A percentile compares a stretch with the other conserved stretches of the same genome.
phyloP scores from a whole-genome alignment of 2,329 filamentous ascomycete species.

The Emericellopsis atlantica region DNA sequence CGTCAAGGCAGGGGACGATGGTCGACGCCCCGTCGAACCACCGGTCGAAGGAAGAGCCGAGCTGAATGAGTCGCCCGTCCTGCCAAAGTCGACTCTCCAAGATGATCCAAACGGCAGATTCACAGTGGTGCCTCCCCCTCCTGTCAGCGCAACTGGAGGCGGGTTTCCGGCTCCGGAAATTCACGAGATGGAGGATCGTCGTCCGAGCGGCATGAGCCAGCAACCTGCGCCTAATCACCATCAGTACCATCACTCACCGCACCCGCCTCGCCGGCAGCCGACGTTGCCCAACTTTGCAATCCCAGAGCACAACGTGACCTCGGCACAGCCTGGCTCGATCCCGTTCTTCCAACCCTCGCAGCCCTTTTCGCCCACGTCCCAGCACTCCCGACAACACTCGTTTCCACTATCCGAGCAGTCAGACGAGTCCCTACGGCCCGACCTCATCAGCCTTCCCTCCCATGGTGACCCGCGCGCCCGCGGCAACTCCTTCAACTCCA shows the following conservation, averaged over 20 bases:
- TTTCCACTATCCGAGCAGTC: not conserved
- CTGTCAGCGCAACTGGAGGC: not conserved
- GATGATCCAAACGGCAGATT: not conserved
- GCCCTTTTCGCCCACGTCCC: not conserved
- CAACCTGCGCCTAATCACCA: not conserved
- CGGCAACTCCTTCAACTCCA: too few relatives aligned
- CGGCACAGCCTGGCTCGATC: not conserved
- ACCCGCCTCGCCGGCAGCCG: not conserved
- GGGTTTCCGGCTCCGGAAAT: not conserved
- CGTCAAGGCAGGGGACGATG: conserved; percentile 9
- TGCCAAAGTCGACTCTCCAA: not conserved
- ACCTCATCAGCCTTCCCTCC: not conserved
- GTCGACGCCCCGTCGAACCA: conserved; percentile 5
- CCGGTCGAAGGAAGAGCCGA: not conserved
- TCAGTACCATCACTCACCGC: not conserved
- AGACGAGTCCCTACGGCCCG: not conserved
- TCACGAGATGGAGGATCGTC: not conserved
- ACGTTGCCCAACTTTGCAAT: conserved; percentile 1
- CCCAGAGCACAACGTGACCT: not conserved
- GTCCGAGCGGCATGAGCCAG: not conserved
- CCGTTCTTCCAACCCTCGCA: not conserved
- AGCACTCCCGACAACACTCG: not conserved
- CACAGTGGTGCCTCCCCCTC: not conserved
- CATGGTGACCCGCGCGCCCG: not conserved
- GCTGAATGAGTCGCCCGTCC: conserved; percentile 2